These are phyloP conservation scores for Phlebiopsis flavidoalba DNA, from an alignment of 768 basidiomycete species.

Conservation along the genomic window DNA sequence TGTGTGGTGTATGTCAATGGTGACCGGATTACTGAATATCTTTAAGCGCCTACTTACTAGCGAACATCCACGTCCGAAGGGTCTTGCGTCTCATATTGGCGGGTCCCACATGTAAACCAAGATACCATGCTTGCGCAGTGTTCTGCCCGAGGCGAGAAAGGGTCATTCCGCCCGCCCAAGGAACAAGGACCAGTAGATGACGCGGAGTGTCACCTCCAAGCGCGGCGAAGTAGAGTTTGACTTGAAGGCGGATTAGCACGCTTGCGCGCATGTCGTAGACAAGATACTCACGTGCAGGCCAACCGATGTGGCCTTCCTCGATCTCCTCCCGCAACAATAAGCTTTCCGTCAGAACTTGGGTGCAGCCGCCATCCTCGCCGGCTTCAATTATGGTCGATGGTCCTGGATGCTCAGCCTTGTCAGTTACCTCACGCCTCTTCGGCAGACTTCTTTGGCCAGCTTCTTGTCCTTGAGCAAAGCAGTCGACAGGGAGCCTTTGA, in stretches of 20 bases:
- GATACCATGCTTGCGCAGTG: slow-evolving; percentile 34
- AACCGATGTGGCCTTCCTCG: slow-evolving; percentile 52
- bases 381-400: neutral
- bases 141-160: slow-evolving; percentile 18
- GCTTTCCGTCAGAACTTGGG: slow-evolving; percentile 40
- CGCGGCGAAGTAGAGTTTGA: slow-evolving; percentile 23
- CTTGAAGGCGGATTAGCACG: slow-evolving; percentile 18
- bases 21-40: neutral
- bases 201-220: slow-evolving; percentile 20
- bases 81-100: slow-evolving; percentile 32
- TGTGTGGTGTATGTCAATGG: slow-evolving; percentile 15
- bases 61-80: slow-evolving; percentile 29
- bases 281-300: slow-evolving; percentile 31
- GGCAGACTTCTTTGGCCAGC: slow-evolving; percentile 17
- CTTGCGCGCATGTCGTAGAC: neutral
- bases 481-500: slow-evolving; percentile 45
- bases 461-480: slow-evolving; percentile 37
- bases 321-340: slow-evolving; percentile 66
- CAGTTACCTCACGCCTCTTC: slow-evolving; percentile 16
- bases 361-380: neutral
- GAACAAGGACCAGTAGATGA: slow-evolving; percentile 20
- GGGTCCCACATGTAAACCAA: slow-evolving; percentile 44
- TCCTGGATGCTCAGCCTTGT: slow-evolving; percentile 17
- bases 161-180: slow-evolving; percentile 15
- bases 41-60: slow-evolving; percentile 24